A percentile compares a stretch with the other conserved stretches of the same genome.
These are phyloP conservation scores for Pyrus hybrid DNA, from an alignment of 331 rosid species.

Conservation along the genomic window DNA sequence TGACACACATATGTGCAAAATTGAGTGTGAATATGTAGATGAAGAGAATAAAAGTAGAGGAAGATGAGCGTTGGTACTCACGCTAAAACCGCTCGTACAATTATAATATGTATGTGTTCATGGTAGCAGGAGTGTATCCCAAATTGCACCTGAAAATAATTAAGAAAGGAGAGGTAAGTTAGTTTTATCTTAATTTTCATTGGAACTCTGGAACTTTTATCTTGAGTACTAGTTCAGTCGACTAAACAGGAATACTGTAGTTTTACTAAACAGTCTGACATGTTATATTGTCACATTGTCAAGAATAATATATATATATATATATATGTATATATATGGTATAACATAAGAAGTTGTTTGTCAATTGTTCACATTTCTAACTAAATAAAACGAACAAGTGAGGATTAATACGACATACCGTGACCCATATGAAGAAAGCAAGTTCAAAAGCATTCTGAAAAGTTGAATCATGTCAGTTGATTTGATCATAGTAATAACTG, in stretches of 20 bases:
- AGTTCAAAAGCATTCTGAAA: slow-evolving; percentile 54
- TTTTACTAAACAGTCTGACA: neutral
- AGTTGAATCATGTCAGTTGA: neutral
- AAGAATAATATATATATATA: too few relatives aligned
- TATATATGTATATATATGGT: neutral
- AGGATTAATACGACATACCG: slow-evolving; percentile 28
- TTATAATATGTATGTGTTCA: slow-evolving; percentile 17
- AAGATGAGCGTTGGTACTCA: slow-evolving; percentile 15
- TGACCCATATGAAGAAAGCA: slow-evolving; percentile 53
- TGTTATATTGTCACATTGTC: neutral
- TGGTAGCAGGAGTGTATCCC: slow-evolving; percentile 56
- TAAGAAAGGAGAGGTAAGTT: neutral
- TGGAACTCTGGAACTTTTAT: neutral
- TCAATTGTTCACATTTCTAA: neutral
- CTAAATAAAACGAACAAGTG: neutral
- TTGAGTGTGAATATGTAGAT: neutral
- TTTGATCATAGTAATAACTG: neutral
- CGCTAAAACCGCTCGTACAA: slow-evolving; percentile 39
- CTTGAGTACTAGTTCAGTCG: neutral
- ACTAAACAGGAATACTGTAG: neutral
- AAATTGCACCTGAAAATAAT: slow-evolving; percentile 29
- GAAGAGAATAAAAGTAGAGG: neutral
- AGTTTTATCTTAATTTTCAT: neutral
- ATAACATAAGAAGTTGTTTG: neutral
- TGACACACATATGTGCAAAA: neutral